phyloP scores from a whole-genome alignment of 2,329 filamentous ascomycete genomes.

The Lachnellula subtilissima region DNA sequence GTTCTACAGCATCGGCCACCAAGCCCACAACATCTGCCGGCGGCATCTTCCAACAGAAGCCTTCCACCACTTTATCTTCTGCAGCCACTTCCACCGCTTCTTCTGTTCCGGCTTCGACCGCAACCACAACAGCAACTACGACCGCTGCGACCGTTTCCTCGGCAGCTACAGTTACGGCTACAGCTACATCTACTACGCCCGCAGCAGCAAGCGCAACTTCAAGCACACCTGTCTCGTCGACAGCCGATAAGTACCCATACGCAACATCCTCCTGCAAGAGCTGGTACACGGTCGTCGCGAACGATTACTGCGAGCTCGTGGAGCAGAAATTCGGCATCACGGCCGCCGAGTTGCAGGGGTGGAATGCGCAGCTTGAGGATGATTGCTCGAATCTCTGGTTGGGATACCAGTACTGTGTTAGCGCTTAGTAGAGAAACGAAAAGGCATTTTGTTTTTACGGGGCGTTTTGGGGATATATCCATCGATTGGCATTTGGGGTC shows the following conservation, averaged over 20 bases:
- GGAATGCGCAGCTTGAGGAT: conserved; percentile 31
- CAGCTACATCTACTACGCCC: neutral
- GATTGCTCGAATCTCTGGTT: conserved; percentile 35
- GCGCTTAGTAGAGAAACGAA: neutral
- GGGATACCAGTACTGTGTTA: conserved; percentile 34
- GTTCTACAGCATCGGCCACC: neutral
- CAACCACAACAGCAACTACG: neutral
- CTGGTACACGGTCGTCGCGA: conserved; percentile 4
- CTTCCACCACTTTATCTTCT: no score
- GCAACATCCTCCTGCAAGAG: neutral
- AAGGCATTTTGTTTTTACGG: neutral
- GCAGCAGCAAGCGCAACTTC: neutral
- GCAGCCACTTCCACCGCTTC: neutral
- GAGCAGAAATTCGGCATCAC: conserved; percentile 24
- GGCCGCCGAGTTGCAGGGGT: conserved; percentile 25
- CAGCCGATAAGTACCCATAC: conserved; percentile 1
- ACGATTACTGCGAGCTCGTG: conserved; percentile 28
- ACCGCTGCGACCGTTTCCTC: neutral
- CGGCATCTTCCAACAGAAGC: no score
- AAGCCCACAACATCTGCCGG: no score
- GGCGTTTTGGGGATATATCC: no score
- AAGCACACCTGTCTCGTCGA: neutral
- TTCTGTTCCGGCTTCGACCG: neutral
- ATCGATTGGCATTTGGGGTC: no score
- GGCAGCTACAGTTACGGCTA: neutral